phyloP scores from a whole-genome alignment of 331 rosid genomes.

The Erythrophleum ivorense region DNA sequence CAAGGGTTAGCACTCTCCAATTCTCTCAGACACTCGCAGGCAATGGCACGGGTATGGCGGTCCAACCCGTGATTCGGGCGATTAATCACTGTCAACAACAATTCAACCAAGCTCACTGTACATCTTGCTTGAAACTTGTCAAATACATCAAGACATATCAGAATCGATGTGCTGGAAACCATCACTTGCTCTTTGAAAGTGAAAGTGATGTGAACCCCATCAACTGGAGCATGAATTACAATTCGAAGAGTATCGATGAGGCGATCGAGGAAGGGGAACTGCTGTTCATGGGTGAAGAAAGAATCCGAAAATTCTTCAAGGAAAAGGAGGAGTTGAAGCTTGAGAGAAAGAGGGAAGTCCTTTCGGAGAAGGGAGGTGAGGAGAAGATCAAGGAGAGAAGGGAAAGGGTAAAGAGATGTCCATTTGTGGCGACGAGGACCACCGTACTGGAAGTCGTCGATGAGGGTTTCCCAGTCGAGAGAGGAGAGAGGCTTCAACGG shows the following conservation, averaged over 20 bases:
- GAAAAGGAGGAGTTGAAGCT: slow-evolving; percentile 72
- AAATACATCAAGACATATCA: slow-evolving; percentile 55
- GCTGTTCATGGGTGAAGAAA: slow-evolving; percentile 34
- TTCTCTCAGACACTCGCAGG: slow-evolving; percentile 90
- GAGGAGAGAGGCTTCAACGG: slow-evolving; percentile 61
- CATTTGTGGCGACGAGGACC: slow-evolving; percentile 60
- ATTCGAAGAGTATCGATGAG: slow-evolving; percentile 65
- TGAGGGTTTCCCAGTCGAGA: slow-evolving; percentile 85
- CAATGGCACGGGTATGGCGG: slow-evolving; percentile 75
- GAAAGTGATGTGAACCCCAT: slow-evolving; percentile 57
- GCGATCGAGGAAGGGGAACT: slow-evolving; percentile 48
- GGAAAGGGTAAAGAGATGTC: slow-evolving; percentile 52
- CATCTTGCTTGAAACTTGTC: slow-evolving; percentile 26
- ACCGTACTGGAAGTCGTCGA: slow-evolving; percentile 84
- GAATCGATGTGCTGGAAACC: slow-evolving; percentile 77
- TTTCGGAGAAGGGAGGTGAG: slow-evolving; percentile 69
- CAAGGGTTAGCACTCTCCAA: slow-evolving; percentile 74
- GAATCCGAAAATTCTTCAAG: slow-evolving; percentile 71
- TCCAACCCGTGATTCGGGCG: slow-evolving; percentile 84
- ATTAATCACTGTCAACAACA: slow-evolving; percentile 70
- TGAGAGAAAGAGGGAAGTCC: slow-evolving; percentile 68
- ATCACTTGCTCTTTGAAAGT: slow-evolving; percentile 81
- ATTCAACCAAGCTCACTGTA: slow-evolving; percentile 63
- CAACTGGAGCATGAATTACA: slow-evolving; percentile 68
- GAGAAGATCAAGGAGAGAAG: slow-evolving; percentile 69